Evolutionary conservation across 1,284 basidiomycete species (phyloP).

Genomic region (Pseudomicrostroma phylloplanum): DNA sequence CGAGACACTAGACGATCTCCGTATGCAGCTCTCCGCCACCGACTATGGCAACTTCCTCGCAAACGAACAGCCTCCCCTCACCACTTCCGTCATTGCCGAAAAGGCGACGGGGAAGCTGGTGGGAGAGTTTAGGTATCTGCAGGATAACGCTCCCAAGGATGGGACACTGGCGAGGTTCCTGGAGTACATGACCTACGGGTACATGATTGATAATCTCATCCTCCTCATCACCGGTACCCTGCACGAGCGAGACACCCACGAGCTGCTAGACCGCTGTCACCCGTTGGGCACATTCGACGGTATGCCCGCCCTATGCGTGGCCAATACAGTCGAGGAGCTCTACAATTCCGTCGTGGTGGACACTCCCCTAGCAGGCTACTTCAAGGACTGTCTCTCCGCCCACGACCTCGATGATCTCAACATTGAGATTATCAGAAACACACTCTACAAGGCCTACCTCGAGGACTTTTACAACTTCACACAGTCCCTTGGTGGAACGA

Average conservation of each 20-base stretch:
- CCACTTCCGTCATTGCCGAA: slow-evolving; percentile 88
- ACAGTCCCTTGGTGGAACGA: slow-evolving; percentile 63
- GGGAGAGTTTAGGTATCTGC: slow-evolving; percentile 91
- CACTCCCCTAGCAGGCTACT: slow-evolving; percentile 78
- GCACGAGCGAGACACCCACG: slow-evolving; percentile 94
- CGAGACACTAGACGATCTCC: slow-evolving; percentile 78
- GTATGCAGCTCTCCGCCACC: slow-evolving; percentile 75
- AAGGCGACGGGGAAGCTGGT: slow-evolving; percentile 92
- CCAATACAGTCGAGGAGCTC: slow-evolving; percentile 97
- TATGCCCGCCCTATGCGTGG: slow-evolving; percentile 97
- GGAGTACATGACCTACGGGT: slow-evolving; percentile 96
- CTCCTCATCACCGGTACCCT: slow-evolving; percentile 94
- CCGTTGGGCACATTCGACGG: slow-evolving; percentile 95
- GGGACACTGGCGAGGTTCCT: slow-evolving; percentile 71
- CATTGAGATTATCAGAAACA: slow-evolving; percentile 99
- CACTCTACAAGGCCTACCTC: slow-evolving; percentile 98
- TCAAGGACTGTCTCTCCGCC: slow-evolving; percentile 88
- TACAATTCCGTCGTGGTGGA: slow-evolving; percentile 96
- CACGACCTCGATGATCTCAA: slow-evolving; percentile 96
- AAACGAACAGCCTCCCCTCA: slow-evolving; percentile 90
- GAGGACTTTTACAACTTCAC: slow-evolving; percentile 92
- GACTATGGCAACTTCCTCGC: slow-evolving; percentile 98
- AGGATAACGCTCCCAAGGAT: slow-evolving; percentile 83
- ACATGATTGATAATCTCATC: slow-evolving; percentile 99
- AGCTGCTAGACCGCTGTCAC: slow-evolving; percentile 91